Base-by-base conservation (phyloP, 176 grass and related monocot species). In the Carex scoparia region DNA sequence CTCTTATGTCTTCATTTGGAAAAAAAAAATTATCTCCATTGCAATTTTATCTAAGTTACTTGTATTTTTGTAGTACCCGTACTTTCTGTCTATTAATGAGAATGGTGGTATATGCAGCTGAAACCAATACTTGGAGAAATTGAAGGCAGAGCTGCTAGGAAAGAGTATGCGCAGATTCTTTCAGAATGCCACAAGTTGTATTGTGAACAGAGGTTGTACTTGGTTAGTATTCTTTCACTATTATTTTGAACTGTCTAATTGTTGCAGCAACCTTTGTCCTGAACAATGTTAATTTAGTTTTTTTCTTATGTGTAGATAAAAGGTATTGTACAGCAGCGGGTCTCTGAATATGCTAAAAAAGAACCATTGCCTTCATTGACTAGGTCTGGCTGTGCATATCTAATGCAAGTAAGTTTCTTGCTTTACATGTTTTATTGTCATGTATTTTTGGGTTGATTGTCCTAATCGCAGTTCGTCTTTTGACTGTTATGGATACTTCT, bases 321-420 rank as follows among this genome's bases (percentile, higher is more conserved):
- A 94, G 89, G 93, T 78, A 95, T 91, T 85, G 91, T 98, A 76
- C 96, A 98, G 71, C 96, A 98, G 84, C 83, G 88, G 14, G 93
- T 98, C 27, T 91, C 91, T 42, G 96, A 98, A 51, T 94, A 92
- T 85, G 88, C 96, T 33, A 95, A 84, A 86, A 95, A 86, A 86
- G 93, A 98, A 84, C 81, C 88, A 23, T 92, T 98, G 57, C 91
- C 96, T 90, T 98, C 96, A 85, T 92, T 98, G 84, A 95, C 91
- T 81, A 93, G 93, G 84, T 98, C 96, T 88, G 93, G 96, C 19
- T 98, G 96, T 88, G 93, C 91, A 81, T 95, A 98, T 89, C 76
- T 98, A 80, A 94, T 98, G 91, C 86, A 98, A 90, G 96, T 95
- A 90, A 86, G 72, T 85, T 35, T 56, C 53, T 48, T 49, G 23